Evolutionary conservation across 208 protist genomes (phyloP).

Genomic region (Herpetomonas tarakana): DNA sequence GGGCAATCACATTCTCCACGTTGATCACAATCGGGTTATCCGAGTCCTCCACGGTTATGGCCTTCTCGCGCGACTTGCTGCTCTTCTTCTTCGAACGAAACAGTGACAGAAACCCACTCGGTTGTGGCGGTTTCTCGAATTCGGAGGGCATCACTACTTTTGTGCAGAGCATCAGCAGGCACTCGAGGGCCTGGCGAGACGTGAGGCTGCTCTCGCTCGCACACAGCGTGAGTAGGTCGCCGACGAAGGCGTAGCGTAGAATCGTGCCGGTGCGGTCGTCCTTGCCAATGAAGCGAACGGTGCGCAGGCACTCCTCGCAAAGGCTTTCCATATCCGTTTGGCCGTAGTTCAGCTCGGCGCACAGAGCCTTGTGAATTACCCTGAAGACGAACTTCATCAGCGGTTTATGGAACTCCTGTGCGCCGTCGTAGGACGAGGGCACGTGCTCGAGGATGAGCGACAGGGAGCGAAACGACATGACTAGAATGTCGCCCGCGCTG

Average conservation of each 20-base stretch:
- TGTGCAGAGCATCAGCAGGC: constrained; percentile 52
- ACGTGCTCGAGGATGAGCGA: constrained; percentile 86
- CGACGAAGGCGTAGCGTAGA: constrained; percentile 47
- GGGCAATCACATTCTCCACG: constrained; percentile 68
- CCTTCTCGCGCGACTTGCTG: background rate
- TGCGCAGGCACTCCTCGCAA: constrained; percentile 71
- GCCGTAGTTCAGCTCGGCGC: constrained; percentile 45
- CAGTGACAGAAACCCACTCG: constrained; percentile 34
- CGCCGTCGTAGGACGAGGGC: constrained; percentile 60
- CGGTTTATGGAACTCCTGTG: constrained; percentile 36
- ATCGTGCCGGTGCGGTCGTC: constrained; percentile 68
- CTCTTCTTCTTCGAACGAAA: constrained; percentile 43
- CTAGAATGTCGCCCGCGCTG: constrained; percentile 50
- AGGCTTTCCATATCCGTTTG: constrained; percentile 49
- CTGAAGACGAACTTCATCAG: constrained; percentile 44
- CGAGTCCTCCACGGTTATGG: constrained; percentile 8
- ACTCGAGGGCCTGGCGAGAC: constrained; percentile 71
- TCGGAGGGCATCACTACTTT: constrained; percentile 82
- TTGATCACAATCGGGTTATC: constrained; percentile 60
- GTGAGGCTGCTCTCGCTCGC: constrained; percentile 50
- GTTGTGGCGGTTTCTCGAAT: constrained; percentile 25
- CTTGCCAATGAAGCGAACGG: constrained; percentile 75
- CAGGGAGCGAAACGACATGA: constrained; percentile 62
- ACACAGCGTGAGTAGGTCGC: constrained; percentile 70
- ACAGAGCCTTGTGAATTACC: constrained; percentile 51